These are phyloP conservation scores for Multifurca ochricompacta DNA, from an alignment of 768 basidiomycete species.

Conservation along the genomic window DNA sequence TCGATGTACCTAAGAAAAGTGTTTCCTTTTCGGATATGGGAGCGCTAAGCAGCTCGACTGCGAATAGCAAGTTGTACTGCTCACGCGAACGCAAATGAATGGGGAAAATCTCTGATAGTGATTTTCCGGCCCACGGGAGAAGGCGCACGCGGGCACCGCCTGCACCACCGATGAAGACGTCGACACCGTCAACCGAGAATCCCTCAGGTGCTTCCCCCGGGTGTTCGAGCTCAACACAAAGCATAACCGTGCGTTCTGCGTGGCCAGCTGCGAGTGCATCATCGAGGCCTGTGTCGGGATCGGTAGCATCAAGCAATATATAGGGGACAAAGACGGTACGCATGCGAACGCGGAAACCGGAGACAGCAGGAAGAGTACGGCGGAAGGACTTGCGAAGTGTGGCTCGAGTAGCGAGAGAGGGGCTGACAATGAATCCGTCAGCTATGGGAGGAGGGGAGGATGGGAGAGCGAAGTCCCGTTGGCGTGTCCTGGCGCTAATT, in stretches of 20 bases:
- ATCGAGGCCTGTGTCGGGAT: slow-evolving; percentile 30
- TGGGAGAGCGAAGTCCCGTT: slow-evolving; percentile 53
- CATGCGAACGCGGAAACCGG: slow-evolving; percentile 88
- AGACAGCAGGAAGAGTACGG: slow-evolving; percentile 66
- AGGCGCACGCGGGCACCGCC: slow-evolving; percentile 43
- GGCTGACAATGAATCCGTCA: slow-evolving; percentile 25
- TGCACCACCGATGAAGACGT: slow-evolving; percentile 63
- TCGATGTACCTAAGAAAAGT: slow-evolving; percentile 24
- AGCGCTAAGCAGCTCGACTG: slow-evolving; percentile 70
- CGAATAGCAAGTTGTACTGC: slow-evolving; percentile 85
- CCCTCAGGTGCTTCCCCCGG: slow-evolving; percentile 56
- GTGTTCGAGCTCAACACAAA: slow-evolving; percentile 91
- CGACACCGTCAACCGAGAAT: slow-evolving; percentile 69
- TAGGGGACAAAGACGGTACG: slow-evolving; percentile 90
- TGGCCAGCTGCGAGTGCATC: slow-evolving; percentile 54
- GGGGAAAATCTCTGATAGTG: slow-evolving; percentile 50
- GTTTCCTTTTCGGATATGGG: slow-evolving; percentile 44
- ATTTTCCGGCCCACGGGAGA: slow-evolving; percentile 41
- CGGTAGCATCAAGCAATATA: slow-evolving; percentile 44
- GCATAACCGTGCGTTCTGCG: slow-evolving; percentile 77
- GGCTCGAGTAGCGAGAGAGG: slow-evolving; percentile 35
- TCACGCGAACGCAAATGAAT: slow-evolving; percentile 61
- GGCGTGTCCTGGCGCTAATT: slow-evolving; percentile 59
- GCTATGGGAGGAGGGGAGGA: slow-evolving; percentile 38
- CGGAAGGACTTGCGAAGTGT: slow-evolving; percentile 84